Conservation (phyloP, 75 land plant genomes). For the Pinus albicaulis region DNA sequence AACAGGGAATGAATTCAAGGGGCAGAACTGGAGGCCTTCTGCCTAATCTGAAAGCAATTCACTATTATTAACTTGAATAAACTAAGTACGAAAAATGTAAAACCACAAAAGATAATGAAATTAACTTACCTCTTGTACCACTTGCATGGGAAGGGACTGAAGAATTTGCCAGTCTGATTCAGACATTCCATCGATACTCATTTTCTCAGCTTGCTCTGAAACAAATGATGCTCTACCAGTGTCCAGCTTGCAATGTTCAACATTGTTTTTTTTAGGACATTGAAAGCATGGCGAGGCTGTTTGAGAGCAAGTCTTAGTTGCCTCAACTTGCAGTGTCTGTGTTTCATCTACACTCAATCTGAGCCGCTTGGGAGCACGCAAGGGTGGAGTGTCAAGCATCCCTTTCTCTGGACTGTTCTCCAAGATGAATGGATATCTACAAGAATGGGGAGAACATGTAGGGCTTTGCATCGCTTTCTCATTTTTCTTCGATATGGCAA, state of each 20-base stretch:
- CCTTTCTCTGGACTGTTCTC: background rate
- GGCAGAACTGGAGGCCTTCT: background rate
- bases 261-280: background rate
- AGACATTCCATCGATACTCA: background rate
- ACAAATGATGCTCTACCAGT: background rate
- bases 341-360: background rate
- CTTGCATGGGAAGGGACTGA: background rate
- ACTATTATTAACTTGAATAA: background rate
- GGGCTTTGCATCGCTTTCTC: background rate
- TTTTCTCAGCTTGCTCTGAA: background rate
- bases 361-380: background rate
- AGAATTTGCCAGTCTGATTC: background rate
- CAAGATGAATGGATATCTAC: background rate
- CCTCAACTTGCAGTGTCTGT: background rate
- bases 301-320: background rate
- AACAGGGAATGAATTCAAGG: background rate
- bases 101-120: background rate
- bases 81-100: too few relatives aligned
- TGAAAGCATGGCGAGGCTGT: background rate
- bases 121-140: background rate
- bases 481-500: background rate
- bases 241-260: background rate
- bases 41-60: background rate
- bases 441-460: background rate
- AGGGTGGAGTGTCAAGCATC: constrained; percentile 4